phyloP scores from a whole-genome alignment of 257 asterid species.

The Solanum paucissectum region DNA sequence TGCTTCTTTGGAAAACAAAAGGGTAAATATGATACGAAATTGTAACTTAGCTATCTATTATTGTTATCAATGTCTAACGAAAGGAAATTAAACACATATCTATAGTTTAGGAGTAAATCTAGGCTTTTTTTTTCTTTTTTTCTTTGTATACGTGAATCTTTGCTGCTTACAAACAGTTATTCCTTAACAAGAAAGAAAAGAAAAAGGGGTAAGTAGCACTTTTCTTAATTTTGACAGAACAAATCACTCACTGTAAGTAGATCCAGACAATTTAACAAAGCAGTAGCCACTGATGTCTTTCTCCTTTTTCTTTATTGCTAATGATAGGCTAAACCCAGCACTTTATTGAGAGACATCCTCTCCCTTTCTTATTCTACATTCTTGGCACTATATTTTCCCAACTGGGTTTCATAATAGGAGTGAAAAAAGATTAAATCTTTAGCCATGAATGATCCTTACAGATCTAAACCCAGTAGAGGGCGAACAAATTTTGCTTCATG shows the following conservation, averaged over 20 bases:
- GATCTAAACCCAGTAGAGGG: constrained; percentile 43
- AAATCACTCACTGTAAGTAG: background rate
- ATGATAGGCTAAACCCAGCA: background rate
- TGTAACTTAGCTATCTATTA: background rate
- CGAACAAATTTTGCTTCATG: constrained; percentile 78
- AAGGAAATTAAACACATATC: background rate
- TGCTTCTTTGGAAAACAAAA: background rate
- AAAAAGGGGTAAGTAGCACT: background rate
- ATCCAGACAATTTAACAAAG: background rate
- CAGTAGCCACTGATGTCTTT: background rate
- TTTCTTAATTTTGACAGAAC: background rate
- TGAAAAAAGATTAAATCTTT: background rate
- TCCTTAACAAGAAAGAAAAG: background rate
- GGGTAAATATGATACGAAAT: background rate
- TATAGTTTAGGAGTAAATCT: background rate
- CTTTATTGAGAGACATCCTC: background rate
- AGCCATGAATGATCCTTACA: constrained; percentile 42
- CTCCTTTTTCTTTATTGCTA: background rate
- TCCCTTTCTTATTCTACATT: background rate
- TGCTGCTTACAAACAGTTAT: background rate
- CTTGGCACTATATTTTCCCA: background rate
- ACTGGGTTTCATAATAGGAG: background rate
- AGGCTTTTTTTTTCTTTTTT: background rate
- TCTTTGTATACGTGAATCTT: background rate
- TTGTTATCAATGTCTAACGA: background rate